These are phyloP conservation scores for Raphidocelis subcapitata DNA, from an alignment of 139 green algal genomes.

Conservation along the genomic window DNA sequence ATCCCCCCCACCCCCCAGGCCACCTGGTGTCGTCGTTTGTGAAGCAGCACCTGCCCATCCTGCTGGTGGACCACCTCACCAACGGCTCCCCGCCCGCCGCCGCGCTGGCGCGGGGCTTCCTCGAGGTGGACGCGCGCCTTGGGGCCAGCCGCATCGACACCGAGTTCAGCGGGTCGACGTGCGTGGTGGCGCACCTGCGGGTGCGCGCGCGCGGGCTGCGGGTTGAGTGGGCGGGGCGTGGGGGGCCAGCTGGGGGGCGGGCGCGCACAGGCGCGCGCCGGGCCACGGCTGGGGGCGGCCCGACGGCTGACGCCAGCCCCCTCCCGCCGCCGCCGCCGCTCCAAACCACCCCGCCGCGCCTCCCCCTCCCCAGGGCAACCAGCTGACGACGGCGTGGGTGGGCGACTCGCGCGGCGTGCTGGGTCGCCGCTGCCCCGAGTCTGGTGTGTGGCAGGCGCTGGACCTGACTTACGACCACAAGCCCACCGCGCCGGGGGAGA, in stretches of 20 bases:
- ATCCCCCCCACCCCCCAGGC: too few relatives aligned
- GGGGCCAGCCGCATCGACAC: constrained; percentile 59
- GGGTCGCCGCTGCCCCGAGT: constrained; percentile 32
- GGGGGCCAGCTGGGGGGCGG: too few relatives aligned
- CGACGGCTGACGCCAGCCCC: too few relatives aligned
- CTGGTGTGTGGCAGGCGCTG: constrained; percentile 47
- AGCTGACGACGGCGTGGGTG: constrained; percentile 82
- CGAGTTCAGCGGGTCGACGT: constrained; percentile 84
- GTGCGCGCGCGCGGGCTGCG: constrained; percentile 15
- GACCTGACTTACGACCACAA: constrained; percentile 92
- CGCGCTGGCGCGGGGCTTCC: constrained; percentile 55
- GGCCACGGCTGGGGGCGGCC: too few relatives aligned
- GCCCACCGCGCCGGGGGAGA: constrained; percentile 70
- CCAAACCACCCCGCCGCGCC: too few relatives aligned
- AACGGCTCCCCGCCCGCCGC: constrained; percentile 11
- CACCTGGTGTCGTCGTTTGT: constrained; percentile 77
- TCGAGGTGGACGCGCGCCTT: constrained; percentile 64
- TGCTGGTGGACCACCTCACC: constrained; percentile 70
- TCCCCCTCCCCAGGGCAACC: constrained; percentile 28
- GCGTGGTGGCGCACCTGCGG: constrained; percentile 68
- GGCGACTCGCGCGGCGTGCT: constrained; percentile 79
- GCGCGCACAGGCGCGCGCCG: too few relatives aligned
- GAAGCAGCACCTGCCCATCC: constrained; percentile 73
- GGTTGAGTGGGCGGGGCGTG: neutral
- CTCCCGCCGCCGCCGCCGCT: too few relatives aligned